Evolutionary conservation across 306 rosid genomes (phyloP).

Genomic region (Sindora glabra): DNA sequence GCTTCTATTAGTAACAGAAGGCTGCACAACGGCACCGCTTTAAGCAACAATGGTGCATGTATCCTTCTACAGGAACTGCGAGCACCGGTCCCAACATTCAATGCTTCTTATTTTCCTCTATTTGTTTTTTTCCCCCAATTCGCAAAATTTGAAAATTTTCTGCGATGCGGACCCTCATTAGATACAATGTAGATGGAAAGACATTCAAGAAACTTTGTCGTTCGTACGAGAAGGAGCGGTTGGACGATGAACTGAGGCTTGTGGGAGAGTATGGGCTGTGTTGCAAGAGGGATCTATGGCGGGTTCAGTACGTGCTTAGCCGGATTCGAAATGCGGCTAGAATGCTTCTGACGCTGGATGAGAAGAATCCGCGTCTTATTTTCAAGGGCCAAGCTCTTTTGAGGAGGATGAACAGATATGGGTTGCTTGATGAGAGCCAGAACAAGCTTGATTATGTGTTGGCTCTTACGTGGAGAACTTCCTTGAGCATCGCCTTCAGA

Average conservation of each 20-base stretch:
- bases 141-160: too few relatives aligned
- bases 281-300: constrained; percentile 60
- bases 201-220: constrained; percentile 74
- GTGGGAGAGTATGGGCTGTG: constrained; percentile 65
- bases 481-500: constrained; percentile 60
- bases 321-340: constrained; percentile 60
- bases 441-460: constrained; percentile 62
- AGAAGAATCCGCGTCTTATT: constrained; percentile 62
- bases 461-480: constrained; percentile 63
- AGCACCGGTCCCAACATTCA: too few relatives aligned
- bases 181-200: constrained; percentile 71
- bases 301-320: constrained; percentile 58
- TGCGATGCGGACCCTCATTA: too few relatives aligned
- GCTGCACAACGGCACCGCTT: too few relatives aligned
- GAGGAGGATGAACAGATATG: constrained; percentile 48
- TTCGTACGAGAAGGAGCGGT: constrained; percentile 66
- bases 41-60: too few relatives aligned
- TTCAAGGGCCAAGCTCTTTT: constrained; percentile 59
- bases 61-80: too few relatives aligned
- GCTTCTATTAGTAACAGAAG: too few relatives aligned
- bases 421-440: constrained; percentile 52
- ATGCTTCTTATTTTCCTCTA: too few relatives aligned
- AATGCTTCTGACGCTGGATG: constrained; percentile 45
- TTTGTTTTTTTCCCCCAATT: too few relatives aligned
- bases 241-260: constrained; percentile 54